Evolutionary conservation across 176 grass and related monocot species (phyloP).

Genomic region (Musa schizocarpa): DNA sequence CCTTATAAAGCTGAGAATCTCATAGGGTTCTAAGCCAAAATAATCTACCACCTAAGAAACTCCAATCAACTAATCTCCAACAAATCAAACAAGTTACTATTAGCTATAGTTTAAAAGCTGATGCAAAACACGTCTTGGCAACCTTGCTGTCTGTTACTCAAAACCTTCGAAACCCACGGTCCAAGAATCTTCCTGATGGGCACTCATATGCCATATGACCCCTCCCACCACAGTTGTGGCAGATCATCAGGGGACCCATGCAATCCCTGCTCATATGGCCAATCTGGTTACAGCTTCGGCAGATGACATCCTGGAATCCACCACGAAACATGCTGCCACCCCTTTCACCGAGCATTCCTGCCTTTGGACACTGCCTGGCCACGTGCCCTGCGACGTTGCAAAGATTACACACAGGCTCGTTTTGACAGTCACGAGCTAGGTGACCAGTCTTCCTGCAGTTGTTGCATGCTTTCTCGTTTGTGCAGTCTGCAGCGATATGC

Average conservation of each 20-base stretch:
- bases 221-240: slow-evolving; percentile 86
- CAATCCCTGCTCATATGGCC: slow-evolving; percentile 96
- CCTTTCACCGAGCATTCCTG: slow-evolving; percentile 54
- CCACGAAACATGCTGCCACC: slow-evolving; percentile 26
- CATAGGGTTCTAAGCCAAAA: neutral
- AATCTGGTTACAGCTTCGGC: slow-evolving; percentile 66
- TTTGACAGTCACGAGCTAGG: slow-evolving; percentile 83
- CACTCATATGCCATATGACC: slow-evolving; percentile 96
- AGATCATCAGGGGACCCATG: slow-evolving; percentile 83
- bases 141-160: neutral
- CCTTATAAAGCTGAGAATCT: neutral
- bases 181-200: slow-evolving; percentile 67
- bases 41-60: neutral
- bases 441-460: slow-evolving; percentile 95
- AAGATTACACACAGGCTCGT: slow-evolving; percentile 88
- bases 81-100: neutral
- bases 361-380: slow-evolving; percentile 75
- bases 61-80: neutral
- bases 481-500: slow-evolving; percentile 66
- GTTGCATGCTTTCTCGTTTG: slow-evolving; percentile 99
- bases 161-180: slow-evolving; percentile 47
- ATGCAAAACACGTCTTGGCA: too few relatives aligned
- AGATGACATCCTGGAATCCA: slow-evolving; percentile 56
- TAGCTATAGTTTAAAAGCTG: neutral
- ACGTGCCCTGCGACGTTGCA: slow-evolving; percentile 89